Evolutionary conservation across 768 basidiomycete species (phyloP).

Genomic region (Pulveroboletus frians): DNA sequence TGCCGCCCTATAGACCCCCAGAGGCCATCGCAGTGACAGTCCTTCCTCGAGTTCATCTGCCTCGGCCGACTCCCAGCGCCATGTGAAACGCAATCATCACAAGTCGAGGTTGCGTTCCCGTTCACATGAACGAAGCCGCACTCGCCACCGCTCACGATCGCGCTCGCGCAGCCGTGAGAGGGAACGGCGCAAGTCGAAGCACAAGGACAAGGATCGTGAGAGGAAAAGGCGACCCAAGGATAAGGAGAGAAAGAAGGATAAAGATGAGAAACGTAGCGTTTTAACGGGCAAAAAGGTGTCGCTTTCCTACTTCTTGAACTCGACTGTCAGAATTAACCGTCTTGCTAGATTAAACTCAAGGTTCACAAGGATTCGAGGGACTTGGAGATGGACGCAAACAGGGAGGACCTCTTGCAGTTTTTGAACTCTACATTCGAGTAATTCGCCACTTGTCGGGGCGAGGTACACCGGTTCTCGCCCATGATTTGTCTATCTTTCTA

Average conservation of each 20-base stretch:
- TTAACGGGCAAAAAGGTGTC: conserved; percentile 59
- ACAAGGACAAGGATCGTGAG: conserved; percentile 28
- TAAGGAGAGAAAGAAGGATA: conserved; percentile 33
- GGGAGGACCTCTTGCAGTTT: conserved; percentile 48
- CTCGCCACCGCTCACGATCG: conserved; percentile 20
- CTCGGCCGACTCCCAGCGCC: conserved; percentile 14
- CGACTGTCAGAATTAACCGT: background rate
- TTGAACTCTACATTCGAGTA: conserved; percentile 46
- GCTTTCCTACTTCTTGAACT: too few relatives aligned
- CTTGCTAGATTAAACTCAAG: conserved; percentile 53
- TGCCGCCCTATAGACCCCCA: conserved; percentile 19
- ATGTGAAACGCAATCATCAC: conserved; percentile 13
- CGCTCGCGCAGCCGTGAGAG: conserved; percentile 27
- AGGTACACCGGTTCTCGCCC: background rate
- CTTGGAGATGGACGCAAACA: conserved; percentile 51
- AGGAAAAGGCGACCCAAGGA: conserved; percentile 37
- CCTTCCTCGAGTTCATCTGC: conserved; percentile 12
- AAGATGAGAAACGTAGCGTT: conserved; percentile 49
- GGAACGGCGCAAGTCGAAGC: conserved; percentile 22
- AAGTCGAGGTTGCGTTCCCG: conserved; percentile 21
- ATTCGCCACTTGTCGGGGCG: background rate
- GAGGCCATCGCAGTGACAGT: conserved; percentile 13
- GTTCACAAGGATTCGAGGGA: conserved; percentile 57
- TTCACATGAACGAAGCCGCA: conserved; percentile 13
- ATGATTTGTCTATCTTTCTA: background rate